Evolutionary conservation across 345 rosid genomes (phyloP).

Genomic region (Garcia nutans): DNA sequence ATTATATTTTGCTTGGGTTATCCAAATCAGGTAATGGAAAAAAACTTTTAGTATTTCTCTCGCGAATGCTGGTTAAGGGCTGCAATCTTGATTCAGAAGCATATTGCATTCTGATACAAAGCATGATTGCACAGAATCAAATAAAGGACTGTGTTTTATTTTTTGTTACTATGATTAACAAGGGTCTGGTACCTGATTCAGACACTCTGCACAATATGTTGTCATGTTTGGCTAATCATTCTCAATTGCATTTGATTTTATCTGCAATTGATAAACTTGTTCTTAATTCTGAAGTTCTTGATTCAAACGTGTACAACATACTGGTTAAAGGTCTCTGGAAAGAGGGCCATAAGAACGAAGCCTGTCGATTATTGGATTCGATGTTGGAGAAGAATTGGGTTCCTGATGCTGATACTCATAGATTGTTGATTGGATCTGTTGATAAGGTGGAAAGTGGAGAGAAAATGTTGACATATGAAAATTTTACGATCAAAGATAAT

Average conservation of each 20-base stretch:
- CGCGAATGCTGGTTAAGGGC: conserved; percentile 44
- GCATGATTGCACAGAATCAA: conserved; percentile 29
- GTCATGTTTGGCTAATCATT: conserved; percentile 26
- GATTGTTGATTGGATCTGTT: conserved; percentile 42
- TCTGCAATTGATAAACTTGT: conserved; percentile 28
- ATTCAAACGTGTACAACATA: conserved; percentile 33
- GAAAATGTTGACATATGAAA: conserved; percentile 7
- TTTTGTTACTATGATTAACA: conserved; percentile 39
- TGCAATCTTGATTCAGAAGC: conserved; percentile 35
- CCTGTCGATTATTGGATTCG: conserved; percentile 35
- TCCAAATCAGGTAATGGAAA: conserved; percentile 23
- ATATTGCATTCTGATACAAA: conserved; percentile 42
- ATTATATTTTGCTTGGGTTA: conserved; percentile 38
- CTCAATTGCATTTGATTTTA: conserved; percentile 29
- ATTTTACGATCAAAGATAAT: conserved; percentile 30
- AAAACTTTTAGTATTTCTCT: conserved; percentile 29
- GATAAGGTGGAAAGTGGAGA: conserved; percentile 21
- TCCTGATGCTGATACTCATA: conserved; percentile 46
- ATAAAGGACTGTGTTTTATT: conserved; percentile 35
- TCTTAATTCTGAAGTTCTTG: conserved; percentile 22
- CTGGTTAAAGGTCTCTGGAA: conserved; percentile 46
- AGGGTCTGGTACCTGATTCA: conserved; percentile 40
- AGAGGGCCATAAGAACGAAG: conserved; percentile 42
- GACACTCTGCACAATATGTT: conserved; percentile 28
- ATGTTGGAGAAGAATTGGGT: conserved; percentile 62